phyloP scores from a whole-genome alignment of 1,284 basidiomycete genomes.

The Pyrrhoderma noxium region DNA sequence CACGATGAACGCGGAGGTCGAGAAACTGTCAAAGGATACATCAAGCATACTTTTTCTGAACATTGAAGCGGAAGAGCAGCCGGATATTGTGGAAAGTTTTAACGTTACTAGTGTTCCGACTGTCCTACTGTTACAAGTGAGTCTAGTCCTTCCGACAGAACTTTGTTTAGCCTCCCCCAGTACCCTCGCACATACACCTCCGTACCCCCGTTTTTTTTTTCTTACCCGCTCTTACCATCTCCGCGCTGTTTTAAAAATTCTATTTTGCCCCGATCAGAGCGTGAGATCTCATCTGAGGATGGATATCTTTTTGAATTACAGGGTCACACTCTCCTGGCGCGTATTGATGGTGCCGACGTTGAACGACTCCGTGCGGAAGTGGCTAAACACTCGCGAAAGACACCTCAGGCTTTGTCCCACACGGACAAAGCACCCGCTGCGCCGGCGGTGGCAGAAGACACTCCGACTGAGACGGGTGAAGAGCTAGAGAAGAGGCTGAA shows the following conservation, averaged over 20 bases:
- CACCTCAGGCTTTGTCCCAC: constrained; percentile 34
- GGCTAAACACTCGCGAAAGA: constrained; percentile 43
- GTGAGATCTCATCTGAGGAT: neutral
- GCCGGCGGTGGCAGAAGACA: constrained; percentile 20
- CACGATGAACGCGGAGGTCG: constrained; percentile 75
- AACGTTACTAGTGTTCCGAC: constrained; percentile 88
- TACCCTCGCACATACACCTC: too few relatives aligned
- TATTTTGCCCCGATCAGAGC: neutral
- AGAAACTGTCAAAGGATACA: constrained; percentile 67
- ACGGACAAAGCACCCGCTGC: constrained; percentile 32
- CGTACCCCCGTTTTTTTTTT: neutral
- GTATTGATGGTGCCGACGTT: constrained; percentile 81
- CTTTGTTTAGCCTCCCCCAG: too few relatives aligned
- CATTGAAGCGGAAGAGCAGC: constrained; percentile 76
- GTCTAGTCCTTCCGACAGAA: too few relatives aligned
- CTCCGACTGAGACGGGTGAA: constrained; percentile 53
- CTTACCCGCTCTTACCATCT: neutral
- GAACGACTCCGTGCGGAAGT: constrained; percentile 60
- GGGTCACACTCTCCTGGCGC: constrained; percentile 86
- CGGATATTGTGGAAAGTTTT: constrained; percentile 92
- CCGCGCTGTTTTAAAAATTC: neutral
- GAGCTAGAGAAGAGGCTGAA: constrained; percentile 58
- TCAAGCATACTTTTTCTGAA: constrained; percentile 67
- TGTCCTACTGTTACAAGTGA: constrained; percentile 77
- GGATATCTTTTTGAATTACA: constrained; percentile 27